Percentiles rank a stretch among this genome's conserved stretches.
Conservation (phyloP, 2,329 filamentous ascomycete genomes). For the Colletotrichum higginsianum region DNA sequence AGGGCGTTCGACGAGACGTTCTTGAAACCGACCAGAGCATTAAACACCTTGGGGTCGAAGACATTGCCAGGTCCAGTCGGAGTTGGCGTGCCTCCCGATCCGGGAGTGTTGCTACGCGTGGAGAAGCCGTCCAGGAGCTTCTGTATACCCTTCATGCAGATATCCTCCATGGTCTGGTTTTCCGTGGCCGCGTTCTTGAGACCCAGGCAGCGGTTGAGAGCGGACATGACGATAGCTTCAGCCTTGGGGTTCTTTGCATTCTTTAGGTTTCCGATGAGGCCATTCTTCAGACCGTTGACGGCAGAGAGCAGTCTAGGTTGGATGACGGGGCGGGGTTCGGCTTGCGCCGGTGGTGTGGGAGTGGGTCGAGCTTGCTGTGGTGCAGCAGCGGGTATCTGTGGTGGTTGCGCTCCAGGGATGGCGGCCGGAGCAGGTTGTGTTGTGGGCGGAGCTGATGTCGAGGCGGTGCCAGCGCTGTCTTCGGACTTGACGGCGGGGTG, state of each 20-base stretch:
- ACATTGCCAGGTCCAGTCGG: conserved; percentile 40
- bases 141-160: conserved; percentile 60
- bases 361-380: conserved; percentile 39
- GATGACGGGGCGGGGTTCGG: conserved; percentile 54
- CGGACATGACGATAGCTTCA: conserved; percentile 66
- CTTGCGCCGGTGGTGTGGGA: conserved; percentile 37
- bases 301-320: conserved; percentile 60
- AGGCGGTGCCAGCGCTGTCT: conserved; percentile 40
- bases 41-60: conserved; percentile 58
- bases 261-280: conserved; percentile 62
- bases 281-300: conserved; percentile 63
- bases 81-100: conserved; percentile 46
- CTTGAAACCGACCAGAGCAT: conserved; percentile 62
- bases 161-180: conserved; percentile 62
- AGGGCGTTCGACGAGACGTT: conserved; percentile 61
- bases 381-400: conserved; percentile 36
- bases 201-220: conserved; percentile 66
- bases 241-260: conserved; percentile 59
- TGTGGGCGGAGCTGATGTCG: conserved; percentile 27
- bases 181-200: conserved; percentile 61
- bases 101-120: conserved; percentile 52
- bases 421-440: conserved; percentile 30
- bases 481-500: conserved; percentile 43
- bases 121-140: conserved; percentile 61
- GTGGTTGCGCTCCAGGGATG: conserved; percentile 33